Base-by-base conservation (phyloP, 2,329 filamentous ascomycete genomes). In the Ophiosphaerella herpotricha region DNA sequence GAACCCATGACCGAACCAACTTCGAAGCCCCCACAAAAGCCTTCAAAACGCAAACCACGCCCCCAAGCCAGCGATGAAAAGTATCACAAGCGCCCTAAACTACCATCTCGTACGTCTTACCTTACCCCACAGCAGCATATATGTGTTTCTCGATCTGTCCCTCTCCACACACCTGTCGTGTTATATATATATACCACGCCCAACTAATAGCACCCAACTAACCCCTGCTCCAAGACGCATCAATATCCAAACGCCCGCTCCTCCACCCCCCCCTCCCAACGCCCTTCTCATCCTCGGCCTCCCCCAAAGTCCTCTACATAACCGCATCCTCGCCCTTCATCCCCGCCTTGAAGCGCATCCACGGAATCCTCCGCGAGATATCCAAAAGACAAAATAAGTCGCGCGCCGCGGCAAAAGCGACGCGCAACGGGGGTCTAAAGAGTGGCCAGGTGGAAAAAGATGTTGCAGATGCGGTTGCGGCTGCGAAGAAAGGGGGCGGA, bases 271-370 rank as follows among this genome's bases (percentile, higher is more conserved):
- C 82, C 2, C 70, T 83, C 26, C 74, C 82, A 4, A 80, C 80
- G 0, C 80, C 82, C 4, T 82, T 82, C 67, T 72, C 80, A 14
- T 76, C 76, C 45, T 57, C 78, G 39, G 58, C 63, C 1, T 65
- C 74, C 5, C 79, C 77, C 9, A 86, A 86, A 69, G 69, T 82
- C 52, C 78, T 91, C 70, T 90, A 90, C 75, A 78, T 91, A 49
- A 85, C 83, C 33, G 74, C 82, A 35, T 77, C 77, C 33, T 85
- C 87, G 0, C 85, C 86, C 6, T 89, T 90, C 76, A 82, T 90
- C 72, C 82, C 86, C 9, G 78, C 83, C 4, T 80, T 89, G 11
- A 85, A 84, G 61, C 85, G 87, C 43, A 81, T 86, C 12, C 82
- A 84, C 52, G 84, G 84, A 52, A 80, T 85, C 1, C 82, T 91